These are phyloP conservation scores for Hydrangea macrophylla DNA, from an alignment of 148 eudicot genomes.

Conservation along the genomic window DNA sequence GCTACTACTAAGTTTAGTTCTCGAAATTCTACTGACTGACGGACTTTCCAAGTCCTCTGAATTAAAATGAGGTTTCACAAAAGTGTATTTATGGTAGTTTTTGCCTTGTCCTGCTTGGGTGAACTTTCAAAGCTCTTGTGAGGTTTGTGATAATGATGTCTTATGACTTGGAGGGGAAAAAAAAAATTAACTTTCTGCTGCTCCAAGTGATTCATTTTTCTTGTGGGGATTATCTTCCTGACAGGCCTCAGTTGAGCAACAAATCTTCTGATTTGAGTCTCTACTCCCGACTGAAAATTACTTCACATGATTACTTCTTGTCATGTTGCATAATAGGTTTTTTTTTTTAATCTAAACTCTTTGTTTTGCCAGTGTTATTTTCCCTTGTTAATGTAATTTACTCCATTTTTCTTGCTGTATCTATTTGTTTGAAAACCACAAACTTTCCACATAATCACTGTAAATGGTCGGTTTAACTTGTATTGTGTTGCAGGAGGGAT, in stretches of 20 bases:
- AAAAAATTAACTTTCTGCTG: no score
- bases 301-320: no score
- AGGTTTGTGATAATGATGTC: not conserved
- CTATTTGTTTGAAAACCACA: no score
- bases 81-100: not conserved
- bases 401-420: no score
- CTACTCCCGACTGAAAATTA: slow-evolving; percentile 16
- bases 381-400: no score
- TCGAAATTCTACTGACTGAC: no score
- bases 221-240: slow-evolving; percentile 5
- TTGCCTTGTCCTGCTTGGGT: not conserved
- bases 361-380: no score
- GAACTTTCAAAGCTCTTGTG: slow-evolving; percentile 7
- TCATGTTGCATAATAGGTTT: no score
- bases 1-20: no score
- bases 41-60: not conserved
- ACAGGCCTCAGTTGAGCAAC: slow-evolving; percentile 1
- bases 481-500: not conserved
- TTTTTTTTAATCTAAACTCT: no score
- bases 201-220: not conserved
- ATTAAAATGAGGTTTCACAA: not conserved
- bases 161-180: not conserved
- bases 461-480: no score
- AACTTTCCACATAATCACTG: no score
- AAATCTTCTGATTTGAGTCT: slow-evolving; percentile 11